Evolutionary conservation across 2,329 filamentous ascomycete species (phyloP).

Genomic region (Seiridium unicorne): DNA sequence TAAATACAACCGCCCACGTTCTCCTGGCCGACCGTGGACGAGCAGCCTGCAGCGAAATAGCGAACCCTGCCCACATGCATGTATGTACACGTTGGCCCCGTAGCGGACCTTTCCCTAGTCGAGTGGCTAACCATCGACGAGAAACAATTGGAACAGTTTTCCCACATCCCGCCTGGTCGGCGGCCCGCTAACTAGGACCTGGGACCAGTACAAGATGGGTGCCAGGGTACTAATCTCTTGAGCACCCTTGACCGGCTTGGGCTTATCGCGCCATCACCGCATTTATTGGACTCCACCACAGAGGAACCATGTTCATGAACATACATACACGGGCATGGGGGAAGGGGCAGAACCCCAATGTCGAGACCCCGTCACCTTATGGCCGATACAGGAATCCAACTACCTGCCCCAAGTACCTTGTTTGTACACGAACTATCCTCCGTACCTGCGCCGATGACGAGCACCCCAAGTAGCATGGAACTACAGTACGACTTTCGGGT

Average conservation of each 20-base stretch:
- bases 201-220: too few species aligned
- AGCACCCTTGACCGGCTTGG: slow-evolving; percentile 1
- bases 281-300: not conserved
- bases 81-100: too few species aligned
- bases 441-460: not conserved
- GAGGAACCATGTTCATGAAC: not conserved
- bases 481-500: too few species aligned
- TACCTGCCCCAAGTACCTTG: not conserved
- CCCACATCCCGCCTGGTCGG: too few species aligned
- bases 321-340: not conserved
- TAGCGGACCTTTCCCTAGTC: too few species aligned
- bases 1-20: slow-evolving; percentile 1
- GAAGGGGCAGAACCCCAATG: not conserved
- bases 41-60: not conserved
- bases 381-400: not conserved
- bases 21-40: not conserved
- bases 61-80: too few species aligned
- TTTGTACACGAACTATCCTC: not conserved
- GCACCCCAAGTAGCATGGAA: too few species aligned
- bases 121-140: too few species aligned
- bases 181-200: too few species aligned
- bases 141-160: too few species aligned
- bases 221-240: not conserved
- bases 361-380: not conserved
- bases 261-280: slow-evolving; percentile 8